phyloP scores from a whole-genome alignment of 176 grass and related monocot genomes.

The Oryza glaberrima region DNA sequence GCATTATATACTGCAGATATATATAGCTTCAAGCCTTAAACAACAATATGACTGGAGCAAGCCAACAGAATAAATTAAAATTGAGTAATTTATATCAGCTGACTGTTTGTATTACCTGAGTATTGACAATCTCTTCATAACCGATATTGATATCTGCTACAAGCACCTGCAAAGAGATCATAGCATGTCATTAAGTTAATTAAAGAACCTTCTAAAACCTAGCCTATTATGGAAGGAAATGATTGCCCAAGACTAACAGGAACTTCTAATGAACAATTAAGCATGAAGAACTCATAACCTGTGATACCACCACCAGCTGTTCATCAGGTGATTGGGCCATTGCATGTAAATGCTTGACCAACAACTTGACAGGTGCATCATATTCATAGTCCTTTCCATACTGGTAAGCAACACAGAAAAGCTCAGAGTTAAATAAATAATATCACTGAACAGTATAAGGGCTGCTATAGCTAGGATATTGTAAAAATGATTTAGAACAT shows the following conservation, averaged over 20 bases:
- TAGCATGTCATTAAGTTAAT: not conserved
- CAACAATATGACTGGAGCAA: not conserved
- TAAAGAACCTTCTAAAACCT: conserved; percentile 4
- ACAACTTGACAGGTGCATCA: conserved; percentile 97
- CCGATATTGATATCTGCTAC: conserved; percentile 96
- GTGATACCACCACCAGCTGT: conserved; percentile 89
- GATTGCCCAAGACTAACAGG: not conserved
- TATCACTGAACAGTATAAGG: not conserved
- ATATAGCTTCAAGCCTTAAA: conserved; percentile 12
- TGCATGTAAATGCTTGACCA: conserved; percentile 92
- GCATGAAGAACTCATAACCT: conserved; percentile 58
- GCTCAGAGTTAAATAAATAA: not conserved
- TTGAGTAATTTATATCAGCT: not conserved
- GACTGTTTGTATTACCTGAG: conserved; percentile 16
- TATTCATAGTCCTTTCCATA: conserved; percentile 97
- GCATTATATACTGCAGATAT: not conserved
- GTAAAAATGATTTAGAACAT: not conserved
- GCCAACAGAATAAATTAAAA: not conserved
- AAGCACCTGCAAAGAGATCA: conserved; percentile 67
- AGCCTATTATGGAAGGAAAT: conserved; percentile 1
- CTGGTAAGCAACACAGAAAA: conserved; percentile 46
- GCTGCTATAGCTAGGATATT: not conserved
- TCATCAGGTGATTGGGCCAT: conserved; percentile 93
- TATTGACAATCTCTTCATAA: conserved; percentile 98
- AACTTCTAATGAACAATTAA: conserved; percentile 3